Conservation (phyloP, 139 green algal species). For the Chlamydomonas applanata region DNA sequence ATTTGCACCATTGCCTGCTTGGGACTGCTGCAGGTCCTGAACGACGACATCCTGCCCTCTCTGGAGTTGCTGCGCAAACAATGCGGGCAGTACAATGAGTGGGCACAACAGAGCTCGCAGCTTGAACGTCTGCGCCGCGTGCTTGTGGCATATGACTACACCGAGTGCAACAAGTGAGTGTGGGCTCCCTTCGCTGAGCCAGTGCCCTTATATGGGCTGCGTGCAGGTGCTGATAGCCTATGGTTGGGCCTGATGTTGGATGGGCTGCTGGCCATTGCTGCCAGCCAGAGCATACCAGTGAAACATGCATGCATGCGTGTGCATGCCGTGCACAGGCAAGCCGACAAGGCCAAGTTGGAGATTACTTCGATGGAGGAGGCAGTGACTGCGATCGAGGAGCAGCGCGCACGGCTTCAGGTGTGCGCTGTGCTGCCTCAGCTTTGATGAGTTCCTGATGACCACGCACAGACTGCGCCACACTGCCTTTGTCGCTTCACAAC, state of each 20-base stretch:
- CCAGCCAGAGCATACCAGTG: too few species aligned
- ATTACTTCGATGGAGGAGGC: conserved; percentile 9
- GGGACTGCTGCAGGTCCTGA: conserved; percentile 70
- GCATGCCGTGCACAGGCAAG: not conserved
- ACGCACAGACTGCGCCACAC: not conserved
- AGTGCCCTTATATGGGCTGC: too few species aligned
- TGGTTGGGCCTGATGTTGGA: too few species aligned
- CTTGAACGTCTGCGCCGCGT: conserved; percentile 74
- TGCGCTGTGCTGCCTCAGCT: too few species aligned
- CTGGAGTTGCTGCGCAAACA: conserved; percentile 82
- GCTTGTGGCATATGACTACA: conserved; percentile 83
- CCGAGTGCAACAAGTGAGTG: conserved; percentile 17
- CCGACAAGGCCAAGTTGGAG: conserved; percentile 9
- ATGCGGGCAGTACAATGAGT: conserved; percentile 83
- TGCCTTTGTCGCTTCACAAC: too few species aligned
- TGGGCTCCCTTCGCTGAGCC: too few species aligned
- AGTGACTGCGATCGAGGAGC: conserved; percentile 10
- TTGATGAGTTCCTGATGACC: too few species aligned
- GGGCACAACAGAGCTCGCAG: conserved; percentile 38
- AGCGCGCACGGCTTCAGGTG: conserved; percentile 50
- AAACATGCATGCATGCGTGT: too few species aligned
- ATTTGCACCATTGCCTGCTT: too few species aligned
- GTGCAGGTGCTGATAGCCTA: too few species aligned
- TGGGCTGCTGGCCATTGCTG: too few species aligned
- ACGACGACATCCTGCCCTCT: conserved; percentile 87